phyloP scores from a whole-genome alignment of 108 stramenopile species.

The Aurantiochytrium sp. region DNA sequence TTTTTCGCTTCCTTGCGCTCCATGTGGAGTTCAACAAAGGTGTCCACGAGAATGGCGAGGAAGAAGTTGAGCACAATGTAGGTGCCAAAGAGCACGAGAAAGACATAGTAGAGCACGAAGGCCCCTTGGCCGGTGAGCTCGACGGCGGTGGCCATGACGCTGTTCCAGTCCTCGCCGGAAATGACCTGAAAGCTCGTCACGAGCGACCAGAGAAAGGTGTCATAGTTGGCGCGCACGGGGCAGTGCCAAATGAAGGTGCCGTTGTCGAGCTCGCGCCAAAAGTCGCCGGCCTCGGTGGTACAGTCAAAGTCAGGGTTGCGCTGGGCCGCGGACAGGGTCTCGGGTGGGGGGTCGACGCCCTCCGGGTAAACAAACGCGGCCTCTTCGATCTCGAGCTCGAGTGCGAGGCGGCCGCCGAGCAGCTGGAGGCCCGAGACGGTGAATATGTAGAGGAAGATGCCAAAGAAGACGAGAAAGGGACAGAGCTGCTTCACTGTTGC shows the following conservation, averaged over 20 bases:
- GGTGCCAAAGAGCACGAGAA: conserved; percentile 46
- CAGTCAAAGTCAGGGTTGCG: conserved; percentile 46
- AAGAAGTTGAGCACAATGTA: conserved; percentile 57
- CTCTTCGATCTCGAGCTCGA: neutral
- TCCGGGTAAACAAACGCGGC: neutral
- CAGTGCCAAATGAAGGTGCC: conserved; percentile 3
- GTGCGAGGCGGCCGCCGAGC: conserved; percentile 41
- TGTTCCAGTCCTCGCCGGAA: conserved; percentile 58
- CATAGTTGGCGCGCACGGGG: neutral
- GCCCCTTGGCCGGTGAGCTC: conserved; percentile 1
- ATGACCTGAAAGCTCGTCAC: conserved; percentile 51
- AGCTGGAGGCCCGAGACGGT: conserved; percentile 63
- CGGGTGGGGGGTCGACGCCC: neutral
- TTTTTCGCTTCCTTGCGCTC: neutral
- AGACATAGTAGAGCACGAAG: conserved; percentile 42
- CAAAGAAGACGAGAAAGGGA: conserved; percentile 60
- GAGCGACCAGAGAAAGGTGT: conserved; percentile 38
- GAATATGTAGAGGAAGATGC: conserved; percentile 67
- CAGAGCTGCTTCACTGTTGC: conserved; percentile 57
- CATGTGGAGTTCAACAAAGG: conserved; percentile 35
- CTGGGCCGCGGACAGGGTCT: neutral
- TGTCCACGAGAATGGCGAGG: conserved; percentile 52
- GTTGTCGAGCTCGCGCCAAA: neutral
- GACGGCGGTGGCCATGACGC: conserved; percentile 44
- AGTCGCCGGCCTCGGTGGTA: neutral